A percentile compares a stretch with the other conserved stretches of the same genome.
Evolutionary conservation across 192 early-diverging fungal species (phyloP).

Genomic region (Piromyces finnis): DNA sequence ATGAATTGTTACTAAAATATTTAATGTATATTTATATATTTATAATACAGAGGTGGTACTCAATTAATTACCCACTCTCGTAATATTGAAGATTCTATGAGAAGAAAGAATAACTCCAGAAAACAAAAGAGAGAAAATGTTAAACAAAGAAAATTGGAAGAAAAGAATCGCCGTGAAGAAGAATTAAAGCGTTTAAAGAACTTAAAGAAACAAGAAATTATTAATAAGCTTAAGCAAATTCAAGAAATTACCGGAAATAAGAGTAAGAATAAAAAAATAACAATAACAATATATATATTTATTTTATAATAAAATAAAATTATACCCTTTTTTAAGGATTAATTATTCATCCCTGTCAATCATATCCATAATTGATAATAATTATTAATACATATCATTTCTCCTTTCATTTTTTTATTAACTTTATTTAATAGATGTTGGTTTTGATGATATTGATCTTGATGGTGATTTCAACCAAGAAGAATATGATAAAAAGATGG

Average conservation of each 20-base stretch:
- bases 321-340: too few relatives aligned
- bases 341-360: too few relatives aligned
- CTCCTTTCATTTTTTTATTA: too few relatives aligned
- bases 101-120: conserved; percentile 66
- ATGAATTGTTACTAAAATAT: neutral
- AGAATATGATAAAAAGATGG: conserved; percentile 75
- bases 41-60: conserved; percentile 16
- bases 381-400: too few relatives aligned
- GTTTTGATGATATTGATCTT: conserved; percentile 62
- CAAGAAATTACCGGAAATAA: conserved; percentile 49
- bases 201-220: conserved; percentile 73
- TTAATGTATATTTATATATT: neutral
- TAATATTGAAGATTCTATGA: conserved; percentile 59
- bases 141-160: conserved; percentile 53
- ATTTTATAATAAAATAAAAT: neutral
- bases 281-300: too few relatives aligned
- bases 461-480: conserved; percentile 85
- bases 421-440: conserved; percentile 18
- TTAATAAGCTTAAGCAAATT: conserved; percentile 63
- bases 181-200: conserved; percentile 86
- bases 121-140: conserved; percentile 49
- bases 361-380: too few relatives aligned
- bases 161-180: conserved; percentile 50
- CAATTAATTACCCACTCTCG: conserved; percentile 64
- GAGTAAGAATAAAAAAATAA: conserved; percentile 4